phyloP scores from a whole-genome alignment of 768 basidiomycete genomes.

The Crucibulum laeve region DNA sequence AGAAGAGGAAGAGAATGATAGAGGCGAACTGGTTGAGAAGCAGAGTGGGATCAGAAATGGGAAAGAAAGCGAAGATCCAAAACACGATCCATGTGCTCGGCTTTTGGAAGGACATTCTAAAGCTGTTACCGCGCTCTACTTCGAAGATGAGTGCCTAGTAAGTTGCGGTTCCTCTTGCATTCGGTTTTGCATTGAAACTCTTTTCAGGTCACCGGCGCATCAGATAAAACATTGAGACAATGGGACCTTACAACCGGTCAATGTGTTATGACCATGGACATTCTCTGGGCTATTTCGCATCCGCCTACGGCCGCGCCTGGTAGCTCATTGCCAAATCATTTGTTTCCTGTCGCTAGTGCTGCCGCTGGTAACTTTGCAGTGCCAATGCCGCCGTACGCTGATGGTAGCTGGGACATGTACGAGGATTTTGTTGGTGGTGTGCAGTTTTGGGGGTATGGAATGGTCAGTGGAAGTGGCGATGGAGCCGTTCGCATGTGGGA shows the following conservation, averaged over 20 bases:
- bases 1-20: conserved; percentile 55
- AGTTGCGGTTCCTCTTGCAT: conserved; percentile 16
- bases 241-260: conserved; percentile 98
- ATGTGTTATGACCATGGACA: conserved; percentile 99
- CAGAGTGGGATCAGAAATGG: conserved; percentile 36
- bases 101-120: conserved; percentile 89
- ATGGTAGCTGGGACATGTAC: conserved; percentile 93
- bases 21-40: conserved; percentile 31
- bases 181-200: conserved; percentile 12
- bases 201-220: conserved; percentile 88
- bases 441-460: conserved; percentile 98
- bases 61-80: conserved; percentile 28
- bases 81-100: conserved; percentile 62
- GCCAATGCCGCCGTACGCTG: conserved; percentile 82
- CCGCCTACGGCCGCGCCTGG: conserved; percentile 48
- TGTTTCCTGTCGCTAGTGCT: conserved; percentile 50
- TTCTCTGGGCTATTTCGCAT: conserved; percentile 98
- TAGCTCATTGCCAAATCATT: conserved; percentile 33
- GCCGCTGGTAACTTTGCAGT: conserved; percentile 69
- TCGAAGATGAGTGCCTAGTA: conserved; percentile 92
- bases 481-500: conserved; percentile 99
- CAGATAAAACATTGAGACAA: conserved; percentile 96
- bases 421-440: conserved; percentile 97
- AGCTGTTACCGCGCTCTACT: conserved; percentile 89
- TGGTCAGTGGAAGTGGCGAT: conserved; percentile 96